These are phyloP conservation scores for Myriosclerotinia scirpicola DNA, from an alignment of 2,329 filamentous ascomycete genomes.

Conservation along the genomic window DNA sequence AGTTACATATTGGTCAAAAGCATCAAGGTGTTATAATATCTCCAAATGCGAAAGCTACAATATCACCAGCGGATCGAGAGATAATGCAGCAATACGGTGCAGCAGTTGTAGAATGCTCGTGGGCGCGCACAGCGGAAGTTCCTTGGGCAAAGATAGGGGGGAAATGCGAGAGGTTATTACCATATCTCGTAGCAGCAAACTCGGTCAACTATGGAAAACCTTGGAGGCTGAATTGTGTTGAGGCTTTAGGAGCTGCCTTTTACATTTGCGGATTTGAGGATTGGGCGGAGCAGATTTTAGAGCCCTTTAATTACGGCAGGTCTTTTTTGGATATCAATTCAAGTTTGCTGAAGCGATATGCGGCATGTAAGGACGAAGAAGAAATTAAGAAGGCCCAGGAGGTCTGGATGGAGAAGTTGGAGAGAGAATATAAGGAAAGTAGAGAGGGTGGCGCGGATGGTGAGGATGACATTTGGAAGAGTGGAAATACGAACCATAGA, in stretches of 20 bases:
- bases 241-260: slow-evolving; percentile 90
- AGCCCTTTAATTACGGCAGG: slow-evolving; percentile 82
- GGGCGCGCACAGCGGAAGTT: slow-evolving; percentile 89
- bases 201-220: slow-evolving; percentile 96
- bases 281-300: slow-evolving; percentile 83
- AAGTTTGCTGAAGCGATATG: slow-evolving; percentile 78
- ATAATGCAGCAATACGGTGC: slow-evolving; percentile 86
- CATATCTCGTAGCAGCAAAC: slow-evolving; percentile 95
- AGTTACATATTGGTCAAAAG: slow-evolving; percentile 87
- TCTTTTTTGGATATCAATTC: slow-evolving; percentile 91
- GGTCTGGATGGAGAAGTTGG: slow-evolving; percentile 85
- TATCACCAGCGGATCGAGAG: slow-evolving; percentile 80
- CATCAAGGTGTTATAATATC: slow-evolving; percentile 91
- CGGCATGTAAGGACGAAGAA: slow-evolving; percentile 76
- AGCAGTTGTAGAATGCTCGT: slow-evolving; percentile 95
- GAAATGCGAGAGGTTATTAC: slow-evolving; percentile 85
- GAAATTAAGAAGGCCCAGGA: slow-evolving; percentile 81
- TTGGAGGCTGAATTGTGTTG: slow-evolving; percentile 92
- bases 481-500: slow-evolving; percentile 79
- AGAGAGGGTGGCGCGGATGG: slow-evolving; percentile 62
- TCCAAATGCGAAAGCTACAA: slow-evolving; percentile 82
- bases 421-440: slow-evolving; percentile 83
- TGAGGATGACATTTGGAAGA: slow-evolving; percentile 80
- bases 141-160: slow-evolving; percentile 91
- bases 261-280: slow-evolving; percentile 88